phyloP scores from a whole-genome alignment of 148 eudicot genomes.

The Polygonum maritimum region DNA sequence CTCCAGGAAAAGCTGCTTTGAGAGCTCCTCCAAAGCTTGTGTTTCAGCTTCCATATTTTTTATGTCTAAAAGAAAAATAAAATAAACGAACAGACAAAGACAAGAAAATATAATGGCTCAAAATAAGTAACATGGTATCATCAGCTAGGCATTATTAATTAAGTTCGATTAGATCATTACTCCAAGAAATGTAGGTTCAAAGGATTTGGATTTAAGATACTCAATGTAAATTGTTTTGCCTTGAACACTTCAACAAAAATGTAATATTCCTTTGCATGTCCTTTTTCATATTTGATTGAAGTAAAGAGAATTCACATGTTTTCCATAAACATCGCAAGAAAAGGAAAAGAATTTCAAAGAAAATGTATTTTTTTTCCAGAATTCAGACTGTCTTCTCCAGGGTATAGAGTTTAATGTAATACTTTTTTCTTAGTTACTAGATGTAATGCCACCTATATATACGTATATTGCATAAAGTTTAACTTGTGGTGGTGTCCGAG shows the following conservation, averaged over 20 bases:
- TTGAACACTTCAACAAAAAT: background rate
- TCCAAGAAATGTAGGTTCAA: background rate
- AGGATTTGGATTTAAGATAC: background rate
- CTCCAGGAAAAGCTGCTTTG: constrained; percentile 90
- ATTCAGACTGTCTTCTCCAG: background rate
- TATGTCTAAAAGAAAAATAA: constrained; percentile 39
- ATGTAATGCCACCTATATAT: too few species aligned
- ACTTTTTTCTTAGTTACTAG: too few species aligned
- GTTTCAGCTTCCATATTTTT: constrained; percentile 84
- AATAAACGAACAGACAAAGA: background rate
- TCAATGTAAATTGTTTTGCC: background rate
- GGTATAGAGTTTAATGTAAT: too few species aligned
- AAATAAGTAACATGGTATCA: background rate
- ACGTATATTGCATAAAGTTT: background rate
- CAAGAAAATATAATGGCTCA: background rate
- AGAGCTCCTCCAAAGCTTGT: constrained; percentile 90
- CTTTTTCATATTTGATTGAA: background rate
- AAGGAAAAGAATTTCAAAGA: background rate
- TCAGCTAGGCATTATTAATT: background rate
- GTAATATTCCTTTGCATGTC: background rate
- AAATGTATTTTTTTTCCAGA: too few species aligned
- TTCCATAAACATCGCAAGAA: background rate
- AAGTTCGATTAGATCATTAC: background rate
- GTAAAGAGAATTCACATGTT: background rate
- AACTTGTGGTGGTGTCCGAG: too few species aligned